Conservation (phyloP, 2,329 filamentous ascomycete species). For the Botrytis hyacinthi region DNA sequence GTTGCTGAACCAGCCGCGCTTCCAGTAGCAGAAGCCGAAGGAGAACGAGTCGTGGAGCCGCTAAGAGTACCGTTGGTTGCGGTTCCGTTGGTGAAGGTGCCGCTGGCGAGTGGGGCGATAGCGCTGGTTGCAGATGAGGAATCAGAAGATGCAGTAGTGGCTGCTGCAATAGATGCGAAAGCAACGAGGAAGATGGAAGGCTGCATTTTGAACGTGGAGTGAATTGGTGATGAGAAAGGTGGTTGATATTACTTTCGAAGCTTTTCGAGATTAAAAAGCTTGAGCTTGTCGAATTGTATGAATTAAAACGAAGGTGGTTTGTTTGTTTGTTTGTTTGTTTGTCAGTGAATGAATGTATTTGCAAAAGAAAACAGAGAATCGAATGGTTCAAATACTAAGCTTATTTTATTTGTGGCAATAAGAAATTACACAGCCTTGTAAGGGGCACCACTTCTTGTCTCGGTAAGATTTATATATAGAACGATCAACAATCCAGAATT, state of each 20-base stretch:
- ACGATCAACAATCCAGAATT: slow-evolving; percentile 13
- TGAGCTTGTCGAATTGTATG: slow-evolving; percentile 1
- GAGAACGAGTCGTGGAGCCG: slow-evolving; percentile 3
- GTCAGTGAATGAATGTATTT: neutral
- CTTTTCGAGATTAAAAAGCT: neutral
- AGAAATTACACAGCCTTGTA: slow-evolving; percentile 22
- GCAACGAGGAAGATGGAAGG: slow-evolving; percentile 23
- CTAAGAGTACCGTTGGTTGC: slow-evolving; percentile 11
- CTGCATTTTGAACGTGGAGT: slow-evolving; percentile 23
- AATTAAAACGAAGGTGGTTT: slow-evolving; percentile 18
- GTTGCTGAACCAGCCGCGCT: neutral
- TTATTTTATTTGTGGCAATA: slow-evolving; percentile 22
- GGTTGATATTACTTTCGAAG: neutral
- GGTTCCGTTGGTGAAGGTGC: slow-evolving; percentile 15
- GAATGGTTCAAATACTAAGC: slow-evolving; percentile 20
- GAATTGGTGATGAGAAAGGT: neutral
- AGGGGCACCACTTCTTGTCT: slow-evolving; percentile 19
- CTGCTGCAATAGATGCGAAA: slow-evolving; percentile 24
- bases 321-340: neutral
- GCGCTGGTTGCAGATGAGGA: slow-evolving; percentile 16
- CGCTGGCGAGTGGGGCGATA: slow-evolving; percentile 2
- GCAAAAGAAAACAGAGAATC: slow-evolving; percentile 5
- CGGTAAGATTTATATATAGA: slow-evolving; percentile 20
- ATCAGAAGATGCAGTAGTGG: slow-evolving; percentile 22
- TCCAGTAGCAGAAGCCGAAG: neutral